Evolutionary conservation across 495 filamentous ascomycete species (phyloP), one percentile per base, ranked within the genome.

Genomic region (Annulohypoxylon stygium): DNA sequence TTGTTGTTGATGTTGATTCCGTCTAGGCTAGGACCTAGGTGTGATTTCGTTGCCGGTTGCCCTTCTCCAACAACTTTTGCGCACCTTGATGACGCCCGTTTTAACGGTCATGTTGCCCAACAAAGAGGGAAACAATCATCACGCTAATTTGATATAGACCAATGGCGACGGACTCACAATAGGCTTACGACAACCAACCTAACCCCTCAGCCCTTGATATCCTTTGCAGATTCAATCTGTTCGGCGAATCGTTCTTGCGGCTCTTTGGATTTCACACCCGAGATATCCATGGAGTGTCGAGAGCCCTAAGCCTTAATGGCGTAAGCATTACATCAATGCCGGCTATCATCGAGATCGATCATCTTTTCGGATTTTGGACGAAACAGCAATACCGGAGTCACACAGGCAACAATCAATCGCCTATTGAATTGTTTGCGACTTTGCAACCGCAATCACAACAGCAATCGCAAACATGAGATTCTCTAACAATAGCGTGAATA

Each of bases 121-220:
- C 47, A 20, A 60, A 36, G 25, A 23, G 20, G 45, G 41, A 30
- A 36, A 48, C 45, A 36, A 12, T 11, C 36, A 25, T 51, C 48
- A 26, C 48, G 20, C 12, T 34, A 48, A 55, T 36, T 36, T 30
- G 5, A 34, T 58, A 26, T 36, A 14, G n/a, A 20, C 26, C 45
- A 11, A 50, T 59, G 23, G 37, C 57, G 50, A 55, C 16, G n/a
- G 43, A 11, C 3, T 6, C 30, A 30, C 45, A 50, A 18, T 51
- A 47, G 18, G 51, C 63, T 58, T 66, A 68, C 39, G 41, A 68
- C 47, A 55, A 61, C 18, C 14, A 18, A 12, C 33, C n/a, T 23
- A 47, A 61, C 16, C 20, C 9, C n/a, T n/a, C n/a, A n/a, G n/a
- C n/a, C n/a, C 30, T 37, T n/a, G 39, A 59, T 30, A 23, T 25